Percentiles rank a stretch among this genome's conserved stretches.
Conservation (phyloP, 371 early-diverging fungal genomes). For the Capillidium rhysosporum region DNA sequence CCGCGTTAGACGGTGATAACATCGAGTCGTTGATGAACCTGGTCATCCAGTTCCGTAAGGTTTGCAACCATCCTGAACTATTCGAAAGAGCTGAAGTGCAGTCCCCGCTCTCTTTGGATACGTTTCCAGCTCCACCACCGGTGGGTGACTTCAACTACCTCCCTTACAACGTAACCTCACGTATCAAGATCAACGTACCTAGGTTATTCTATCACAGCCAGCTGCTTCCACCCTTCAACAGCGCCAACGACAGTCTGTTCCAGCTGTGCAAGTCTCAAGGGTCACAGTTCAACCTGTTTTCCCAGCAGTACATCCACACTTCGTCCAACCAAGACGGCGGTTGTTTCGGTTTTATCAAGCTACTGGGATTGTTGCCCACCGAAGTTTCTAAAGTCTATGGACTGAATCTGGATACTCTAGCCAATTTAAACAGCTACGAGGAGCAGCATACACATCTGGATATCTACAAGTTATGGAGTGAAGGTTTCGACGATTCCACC, state of each 20-base stretch:
- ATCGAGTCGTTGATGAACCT: slow-evolving; percentile 78
- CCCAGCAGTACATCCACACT: not conserved
- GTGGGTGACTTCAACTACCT: slow-evolving; percentile 28
- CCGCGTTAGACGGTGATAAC: slow-evolving; percentile 32
- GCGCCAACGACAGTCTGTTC: slow-evolving; percentile 32
- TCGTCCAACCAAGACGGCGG: not conserved
- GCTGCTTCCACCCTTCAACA: slow-evolving; percentile 8
- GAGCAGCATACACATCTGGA: not conserved
- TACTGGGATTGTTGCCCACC: not conserved
- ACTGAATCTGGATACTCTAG: not conserved
- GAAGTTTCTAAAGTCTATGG: not conserved
- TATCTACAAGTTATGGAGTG: too few relatives aligned
- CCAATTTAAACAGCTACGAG: not conserved
- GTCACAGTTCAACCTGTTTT: not conserved
- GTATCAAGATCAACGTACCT: slow-evolving; percentile 38
- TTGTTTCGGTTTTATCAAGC: not conserved
- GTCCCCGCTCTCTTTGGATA: slow-evolving; percentile 42
- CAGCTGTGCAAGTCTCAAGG: slow-evolving; percentile 16
- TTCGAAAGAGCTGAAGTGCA: slow-evolving; percentile 84
- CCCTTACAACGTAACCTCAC: slow-evolving; percentile 37
- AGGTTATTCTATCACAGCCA: slow-evolving; percentile 32
- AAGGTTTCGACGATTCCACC: not conserved
- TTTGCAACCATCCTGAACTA: slow-evolving; percentile 96
- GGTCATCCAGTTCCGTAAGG: slow-evolving; percentile 97
- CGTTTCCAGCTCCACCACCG: slow-evolving; percentile 34